A percentile compares a stretch with the other conserved stretches of the same genome.
phyloP scores from a whole-genome alignment of 345 rosid genomes.

The Nasturtium officinale region DNA sequence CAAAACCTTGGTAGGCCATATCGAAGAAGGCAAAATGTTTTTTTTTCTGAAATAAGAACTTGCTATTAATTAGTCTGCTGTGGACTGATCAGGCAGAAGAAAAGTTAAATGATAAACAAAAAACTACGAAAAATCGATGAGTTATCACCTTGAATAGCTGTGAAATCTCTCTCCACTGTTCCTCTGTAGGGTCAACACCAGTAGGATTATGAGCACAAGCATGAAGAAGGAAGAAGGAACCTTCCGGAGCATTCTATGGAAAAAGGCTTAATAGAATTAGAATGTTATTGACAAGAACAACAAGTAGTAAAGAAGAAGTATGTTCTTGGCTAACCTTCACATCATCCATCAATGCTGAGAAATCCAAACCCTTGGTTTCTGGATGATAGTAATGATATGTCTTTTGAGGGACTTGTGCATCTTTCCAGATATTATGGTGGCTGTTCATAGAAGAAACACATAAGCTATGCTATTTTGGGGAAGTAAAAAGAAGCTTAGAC shows the following conservation, averaged over 20 bases:
- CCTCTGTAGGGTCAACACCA: conserved; percentile 94
- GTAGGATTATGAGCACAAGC: conserved; percentile 96
- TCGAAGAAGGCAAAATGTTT: conserved; percentile 92
- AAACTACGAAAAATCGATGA: neutral
- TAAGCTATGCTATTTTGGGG: neutral
- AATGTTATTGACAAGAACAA: neutral
- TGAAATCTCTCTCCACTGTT: conserved; percentile 94
- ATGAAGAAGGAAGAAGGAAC: conserved; percentile 92
- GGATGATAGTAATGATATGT: conserved; percentile 90
- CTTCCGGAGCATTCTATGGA: conserved; percentile 84
- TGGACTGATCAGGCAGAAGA: neutral
- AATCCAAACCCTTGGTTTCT: conserved; percentile 81
- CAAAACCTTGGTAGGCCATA: conserved; percentile 99
- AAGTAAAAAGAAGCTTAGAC: too few species aligned
- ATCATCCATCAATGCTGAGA: conserved; percentile 84
- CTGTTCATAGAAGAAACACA: conserved; percentile 50
- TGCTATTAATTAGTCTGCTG: conserved; percentile 20
- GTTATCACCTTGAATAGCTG: conserved; percentile 68
- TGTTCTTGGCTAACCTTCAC: conserved; percentile 60
- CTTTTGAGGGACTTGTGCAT: conserved; percentile 82
- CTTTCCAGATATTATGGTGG: conserved; percentile 99
- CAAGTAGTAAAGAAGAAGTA: conserved; percentile 14
- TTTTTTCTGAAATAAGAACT: conserved; percentile 57
- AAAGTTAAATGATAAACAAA: neutral
- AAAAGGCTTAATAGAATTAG: conserved; percentile 11